These are phyloP conservation scores for Heliosperma pusillum DNA, from an alignment of 148 eudicot species.

Conservation along the genomic window DNA sequence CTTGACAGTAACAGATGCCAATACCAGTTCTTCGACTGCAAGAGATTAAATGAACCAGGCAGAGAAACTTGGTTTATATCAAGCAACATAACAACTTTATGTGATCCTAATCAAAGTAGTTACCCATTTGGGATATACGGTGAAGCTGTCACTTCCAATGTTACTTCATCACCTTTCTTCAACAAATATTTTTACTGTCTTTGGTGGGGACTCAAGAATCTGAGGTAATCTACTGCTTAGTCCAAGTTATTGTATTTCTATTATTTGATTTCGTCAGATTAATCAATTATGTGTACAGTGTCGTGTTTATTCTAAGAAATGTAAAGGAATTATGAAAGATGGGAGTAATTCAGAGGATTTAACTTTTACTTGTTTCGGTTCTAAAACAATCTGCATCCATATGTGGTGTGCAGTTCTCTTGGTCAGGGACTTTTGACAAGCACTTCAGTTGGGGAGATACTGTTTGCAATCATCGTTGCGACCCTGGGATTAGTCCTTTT, in stretches of 20 bases:
- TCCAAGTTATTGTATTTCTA: neutral
- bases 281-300: too few relatives aligned
- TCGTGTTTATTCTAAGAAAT: too few relatives aligned
- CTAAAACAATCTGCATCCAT: neutral
- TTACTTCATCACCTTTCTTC: constrained; percentile 44
- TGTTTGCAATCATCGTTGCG: constrained; percentile 59
- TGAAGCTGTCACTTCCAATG: constrained; percentile 43
- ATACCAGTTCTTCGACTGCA: constrained; percentile 53
- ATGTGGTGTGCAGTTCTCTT: constrained; percentile 45
- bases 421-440: constrained; percentile 64
- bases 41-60: constrained; percentile 25
- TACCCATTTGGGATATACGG: constrained; percentile 66
- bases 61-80: constrained; percentile 47
- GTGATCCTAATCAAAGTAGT: constrained; percentile 36
- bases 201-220: constrained; percentile 90
- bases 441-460: constrained; percentile 62
- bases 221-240: constrained; percentile 43
- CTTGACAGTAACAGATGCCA: constrained; percentile 31
- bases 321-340: too few relatives aligned
- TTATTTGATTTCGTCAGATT: too few relatives aligned
- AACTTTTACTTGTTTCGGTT: neutral
- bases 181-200: constrained; percentile 75
- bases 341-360: too few relatives aligned
- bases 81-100: constrained; percentile 50
- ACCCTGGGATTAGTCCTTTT: constrained; percentile 75